phyloP scores from a whole-genome alignment of 495 filamentous ascomycete species.

The Cercophora samala region DNA sequence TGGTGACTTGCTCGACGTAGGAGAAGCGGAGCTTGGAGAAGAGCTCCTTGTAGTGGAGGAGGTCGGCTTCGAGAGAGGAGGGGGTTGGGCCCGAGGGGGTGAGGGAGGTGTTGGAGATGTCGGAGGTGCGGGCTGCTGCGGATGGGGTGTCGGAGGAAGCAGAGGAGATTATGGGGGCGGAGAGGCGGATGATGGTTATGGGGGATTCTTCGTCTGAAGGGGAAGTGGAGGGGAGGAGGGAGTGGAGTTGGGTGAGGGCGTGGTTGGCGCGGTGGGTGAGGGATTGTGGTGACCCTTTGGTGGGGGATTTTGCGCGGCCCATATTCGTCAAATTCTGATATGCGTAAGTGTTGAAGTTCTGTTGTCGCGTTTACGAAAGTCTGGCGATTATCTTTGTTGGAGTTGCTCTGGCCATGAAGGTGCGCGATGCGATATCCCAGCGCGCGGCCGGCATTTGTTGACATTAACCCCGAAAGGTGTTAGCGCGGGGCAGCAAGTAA shows the following conservation, averaged over 20 bases:
- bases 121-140: conserved; percentile 55
- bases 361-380: neutral
- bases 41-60: conserved; percentile 89
- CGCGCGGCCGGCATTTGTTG: conserved; percentile 13
- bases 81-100: conserved; percentile 61
- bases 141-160: neutral
- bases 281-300: conserved; percentile 12
- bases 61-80: conserved; percentile 73
- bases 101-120: conserved; percentile 61
- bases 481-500: neutral
- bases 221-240: conserved; percentile 36
- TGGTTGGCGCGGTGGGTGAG: conserved; percentile 18
- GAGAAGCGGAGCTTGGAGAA: conserved; percentile 96
- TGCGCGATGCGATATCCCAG: neutral
- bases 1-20: conserved; percentile 78
- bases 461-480: conserved; percentile 10
- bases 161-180: neutral
- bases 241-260: conserved; percentile 31
- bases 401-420: neutral
- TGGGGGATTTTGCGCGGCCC: conserved; percentile 10
- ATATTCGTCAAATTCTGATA: conserved; percentile 3
- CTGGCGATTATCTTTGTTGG: neutral
- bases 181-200: neutral
- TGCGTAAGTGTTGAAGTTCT: too few relatives aligned
- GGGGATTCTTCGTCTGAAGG: conserved; percentile 51